A percentile compares a stretch with the other conserved stretches of the same genome.
Evolutionary conservation across 305 asterid genomes (phyloP).

Genomic region (Fraxinus ornus): DNA sequence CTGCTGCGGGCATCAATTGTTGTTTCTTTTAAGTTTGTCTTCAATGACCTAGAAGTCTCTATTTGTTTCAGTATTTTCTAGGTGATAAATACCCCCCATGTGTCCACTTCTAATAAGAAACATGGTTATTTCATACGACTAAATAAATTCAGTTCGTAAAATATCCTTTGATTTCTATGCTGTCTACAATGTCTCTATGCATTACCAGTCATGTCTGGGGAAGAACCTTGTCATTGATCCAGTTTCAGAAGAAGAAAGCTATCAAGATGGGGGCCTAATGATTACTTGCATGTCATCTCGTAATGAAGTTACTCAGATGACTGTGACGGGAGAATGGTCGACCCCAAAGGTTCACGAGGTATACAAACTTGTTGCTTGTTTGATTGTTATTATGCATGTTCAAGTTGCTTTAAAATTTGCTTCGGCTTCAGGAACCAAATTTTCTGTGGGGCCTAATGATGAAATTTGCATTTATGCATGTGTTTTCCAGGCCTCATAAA

Average conservation of each 20-base stretch:
- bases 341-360: conserved; percentile 69
- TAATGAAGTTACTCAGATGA: conserved; percentile 73
- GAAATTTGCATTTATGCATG: not conserved
- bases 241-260: conserved; percentile 64
- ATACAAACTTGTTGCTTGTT: conserved; percentile 9
- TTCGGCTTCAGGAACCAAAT: not conserved
- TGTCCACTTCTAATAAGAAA: not conserved
- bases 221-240: conserved; percentile 69
- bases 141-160: not conserved
- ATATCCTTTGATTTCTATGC: not conserved
- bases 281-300: conserved; percentile 75
- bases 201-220: conserved; percentile 52
- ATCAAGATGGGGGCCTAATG: conserved; percentile 61
- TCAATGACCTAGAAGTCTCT: too few species aligned
- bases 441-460: not conserved
- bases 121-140: not conserved
- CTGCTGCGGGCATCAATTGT: too few species aligned
- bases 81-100: too few species aligned
- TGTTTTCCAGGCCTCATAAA: not conserved
- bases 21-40: too few species aligned
- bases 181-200: conserved; percentile 12
- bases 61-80: too few species aligned
- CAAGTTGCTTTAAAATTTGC: not conserved
- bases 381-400: not conserved
- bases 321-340: conserved; percentile 81